These are phyloP conservation scores for Penicillium sp. DNA, from an alignment of 2,329 filamentous ascomycete species.

Conservation along the genomic window DNA sequence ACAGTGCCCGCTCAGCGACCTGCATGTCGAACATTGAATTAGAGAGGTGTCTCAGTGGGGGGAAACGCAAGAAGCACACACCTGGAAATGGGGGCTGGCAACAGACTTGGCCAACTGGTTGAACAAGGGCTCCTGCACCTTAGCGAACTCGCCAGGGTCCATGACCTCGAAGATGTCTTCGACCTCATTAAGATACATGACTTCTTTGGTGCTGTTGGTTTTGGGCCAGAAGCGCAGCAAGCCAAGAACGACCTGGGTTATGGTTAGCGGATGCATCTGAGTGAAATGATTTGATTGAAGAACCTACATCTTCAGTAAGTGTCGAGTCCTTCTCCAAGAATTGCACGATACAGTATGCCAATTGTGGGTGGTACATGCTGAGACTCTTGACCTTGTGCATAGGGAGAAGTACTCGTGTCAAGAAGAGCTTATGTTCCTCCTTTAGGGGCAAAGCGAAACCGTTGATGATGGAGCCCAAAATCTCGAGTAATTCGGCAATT, in stretches of 20 bases:
- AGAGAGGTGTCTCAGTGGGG: background rate
- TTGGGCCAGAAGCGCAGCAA: slow-evolving; percentile 98
- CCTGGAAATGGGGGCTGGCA: slow-evolving; percentile 96
- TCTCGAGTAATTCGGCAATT: slow-evolving; percentile 94
- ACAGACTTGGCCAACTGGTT: slow-evolving; percentile 97
- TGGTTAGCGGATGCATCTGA: slow-evolving; percentile 1
- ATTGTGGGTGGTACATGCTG: slow-evolving; percentile 99
- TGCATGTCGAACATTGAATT: slow-evolving; percentile 27
- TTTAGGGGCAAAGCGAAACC: slow-evolving; percentile 95
- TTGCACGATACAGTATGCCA: slow-evolving; percentile 98
- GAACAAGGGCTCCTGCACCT: slow-evolving; percentile 97
- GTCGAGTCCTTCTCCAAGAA: slow-evolving; percentile 97
- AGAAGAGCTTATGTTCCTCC: slow-evolving; percentile 97
- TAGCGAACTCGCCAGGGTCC: slow-evolving; percentile 97
- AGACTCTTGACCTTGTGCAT: slow-evolving; percentile 98
- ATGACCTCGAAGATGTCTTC: slow-evolving; percentile 99
- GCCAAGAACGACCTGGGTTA: slow-evolving; percentile 80
- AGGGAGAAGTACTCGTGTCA: slow-evolving; percentile 88
- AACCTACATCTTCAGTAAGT: slow-evolving; percentile 85
- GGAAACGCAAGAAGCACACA: slow-evolving; percentile 29
- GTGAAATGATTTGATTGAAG: background rate
- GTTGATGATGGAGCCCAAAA: slow-evolving; percentile 98
- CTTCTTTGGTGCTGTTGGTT: slow-evolving; percentile 98
- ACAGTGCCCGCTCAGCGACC: slow-evolving; percentile 93
- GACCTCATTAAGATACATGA: slow-evolving; percentile 99